Base-by-base conservation (phyloP, 2,329 filamentous ascomycete species). In the Cladorrhinum sp. region DNA sequence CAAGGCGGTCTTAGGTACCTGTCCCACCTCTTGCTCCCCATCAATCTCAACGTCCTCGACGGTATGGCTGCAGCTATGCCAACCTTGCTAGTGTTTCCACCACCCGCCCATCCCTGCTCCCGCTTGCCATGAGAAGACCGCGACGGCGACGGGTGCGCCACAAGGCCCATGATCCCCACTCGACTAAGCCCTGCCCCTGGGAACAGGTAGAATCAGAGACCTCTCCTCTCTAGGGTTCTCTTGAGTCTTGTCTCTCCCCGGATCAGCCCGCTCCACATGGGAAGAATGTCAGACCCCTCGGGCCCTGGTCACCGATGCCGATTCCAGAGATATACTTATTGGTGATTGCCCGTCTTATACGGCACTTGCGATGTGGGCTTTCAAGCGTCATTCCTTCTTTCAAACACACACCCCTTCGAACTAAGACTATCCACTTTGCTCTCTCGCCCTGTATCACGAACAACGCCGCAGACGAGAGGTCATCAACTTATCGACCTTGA, bases 291-390 rank as follows among this genome's bases (percentile, higher is more conserved):
- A 57, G 12, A 58, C 62, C 55, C 60, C 59, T 36, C 50, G 32
- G 52, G 48, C 50, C 50, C 57, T 48, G 23, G 52, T 60, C 53
- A 56, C 62, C 58, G 60, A 52, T 61, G 59, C 53, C 58, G 27
- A 24, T 49, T 55, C 58, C 32, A 65, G 53, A 56, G 18, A 50
- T 55, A 59, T 32, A 38, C 58, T 50, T 56, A 57, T 64, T 64
- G 63, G 66, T 50, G 41, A 63, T 65, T 62, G 64, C 61, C 67
- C 64, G 67, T 68, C 62, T 67, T 68, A 67, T 67, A 67, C 62
- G 57, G 56, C 50, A 24, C 41, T 52, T 56, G 41, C n/a, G 4
- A 22, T 45, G 58, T 62, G 60, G 62, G 62, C 62, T 48, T 53
- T 58, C 57, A 50, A 57, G 55, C 58, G 63, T 66, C 66, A 63